Evolutionary conservation across 2,329 filamentous ascomycete genomes (phyloP), one percentile per base, ranked within the genome.

Genomic region (Aspergillus felis): DNA sequence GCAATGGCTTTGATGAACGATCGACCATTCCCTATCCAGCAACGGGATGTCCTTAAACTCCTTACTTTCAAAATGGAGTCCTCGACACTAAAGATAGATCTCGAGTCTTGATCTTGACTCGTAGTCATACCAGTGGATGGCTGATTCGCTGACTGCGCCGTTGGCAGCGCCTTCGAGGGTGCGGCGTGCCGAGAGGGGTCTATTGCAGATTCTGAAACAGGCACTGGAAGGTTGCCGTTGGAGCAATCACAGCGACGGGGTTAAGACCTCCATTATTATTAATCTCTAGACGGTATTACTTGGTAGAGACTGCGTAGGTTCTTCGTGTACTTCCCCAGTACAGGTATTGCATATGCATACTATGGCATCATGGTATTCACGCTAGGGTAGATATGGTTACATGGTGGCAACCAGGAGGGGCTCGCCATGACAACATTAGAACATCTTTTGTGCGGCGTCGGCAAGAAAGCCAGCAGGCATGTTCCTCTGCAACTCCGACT

Each of bases 121-220:
- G 41, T 24, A 22, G 20, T 44, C 41, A 22, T 44, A n/a, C 10
- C 41, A 10, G 8, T 24, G 20, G 20, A 10, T 47, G 12, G 3
- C 22, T 17, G 42, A 22, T 22, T 46, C 10, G 4, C n/a, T 29
- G 10, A 29, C 20, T 44, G 7, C 41, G 8, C n/a, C 8, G 27
- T 49, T 54, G 22, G 53, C 27, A 32, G 53, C 22, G 9, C 38
- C 50, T 27, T 54, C 25, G 5, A 20, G 22, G 7, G 9, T 54
- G 29, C 44, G 28, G 14, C 14, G 28, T 50, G 22, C 35, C 27
- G 20, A 46, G 49, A 52, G 51, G 24, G 56, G 56, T 60, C 51
- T 52, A 50, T 27, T 59, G 60, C 56, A 58, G 60, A 58, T 54
- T 58, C 50, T 61, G 59, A 61, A 63, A 61, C 59, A 24, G n/a